Evolutionary conservation across 352 stramenopile species (phyloP).

Genomic region (Globisporangium viniferum): DNA sequence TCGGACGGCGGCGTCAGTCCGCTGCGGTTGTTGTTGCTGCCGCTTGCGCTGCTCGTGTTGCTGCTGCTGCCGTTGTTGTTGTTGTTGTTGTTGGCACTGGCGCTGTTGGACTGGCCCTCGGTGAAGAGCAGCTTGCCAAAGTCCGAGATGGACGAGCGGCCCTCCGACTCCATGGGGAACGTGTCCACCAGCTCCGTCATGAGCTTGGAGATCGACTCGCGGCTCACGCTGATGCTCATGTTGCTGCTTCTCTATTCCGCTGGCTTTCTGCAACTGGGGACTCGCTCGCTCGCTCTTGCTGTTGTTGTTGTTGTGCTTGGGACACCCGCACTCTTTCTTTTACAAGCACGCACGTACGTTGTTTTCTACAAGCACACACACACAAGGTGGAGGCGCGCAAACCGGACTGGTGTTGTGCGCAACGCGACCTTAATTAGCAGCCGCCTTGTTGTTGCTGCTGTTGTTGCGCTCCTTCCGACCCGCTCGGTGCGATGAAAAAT

Average conservation of each 20-base stretch:
- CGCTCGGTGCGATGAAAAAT: slow-evolving; percentile 9
- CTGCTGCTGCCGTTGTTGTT: slow-evolving; percentile 4
- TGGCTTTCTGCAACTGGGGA: not conserved
- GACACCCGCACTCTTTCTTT: not conserved
- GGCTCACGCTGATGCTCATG: slow-evolving; percentile 79
- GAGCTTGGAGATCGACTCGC: slow-evolving; percentile 83
- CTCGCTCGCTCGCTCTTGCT: not conserved
- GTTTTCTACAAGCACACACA: not conserved
- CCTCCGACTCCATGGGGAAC: slow-evolving; percentile 75
- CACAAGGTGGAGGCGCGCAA: not conserved
- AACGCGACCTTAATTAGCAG: slow-evolving; percentile 2
- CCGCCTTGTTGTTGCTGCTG: not conserved
- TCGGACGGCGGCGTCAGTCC: slow-evolving; percentile 6
- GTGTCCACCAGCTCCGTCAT: slow-evolving; percentile 83
- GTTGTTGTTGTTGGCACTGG: slow-evolving; percentile 10
- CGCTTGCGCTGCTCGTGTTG: slow-evolving; percentile 4
- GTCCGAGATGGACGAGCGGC: slow-evolving; percentile 79
- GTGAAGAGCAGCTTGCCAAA: slow-evolving; percentile 86
- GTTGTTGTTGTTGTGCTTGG: slow-evolving; percentile 3
- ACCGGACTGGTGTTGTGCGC: slow-evolving; percentile 3
- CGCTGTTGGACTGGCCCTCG: slow-evolving; percentile 41
- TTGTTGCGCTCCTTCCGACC: not conserved
- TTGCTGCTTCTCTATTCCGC: slow-evolving; percentile 4
- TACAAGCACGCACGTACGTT: slow-evolving; percentile 3
- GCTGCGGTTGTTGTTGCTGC: slow-evolving; percentile 3